Conservation (phyloP, 2,329 filamentous ascomycete species). For the Fusarium chaquense region DNA sequence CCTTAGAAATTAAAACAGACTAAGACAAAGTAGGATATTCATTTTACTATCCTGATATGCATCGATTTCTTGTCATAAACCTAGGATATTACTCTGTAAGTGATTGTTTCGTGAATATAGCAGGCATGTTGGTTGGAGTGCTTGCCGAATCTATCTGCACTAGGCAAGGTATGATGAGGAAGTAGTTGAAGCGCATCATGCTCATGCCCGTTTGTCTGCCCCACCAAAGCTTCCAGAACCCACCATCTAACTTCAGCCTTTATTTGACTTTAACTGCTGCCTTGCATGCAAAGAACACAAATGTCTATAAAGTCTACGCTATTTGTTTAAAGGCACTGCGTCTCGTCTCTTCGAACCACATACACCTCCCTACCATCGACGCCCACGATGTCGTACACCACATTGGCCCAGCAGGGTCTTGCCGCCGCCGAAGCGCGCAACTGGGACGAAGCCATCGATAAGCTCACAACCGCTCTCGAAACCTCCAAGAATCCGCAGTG, state of each 20-base stretch:
- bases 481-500: slow-evolving; percentile 78
- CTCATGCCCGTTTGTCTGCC: slow-evolving; percentile 17
- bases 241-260: slow-evolving; percentile 31
- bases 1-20: not conserved
- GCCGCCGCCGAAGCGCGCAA: slow-evolving; percentile 71
- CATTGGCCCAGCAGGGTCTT: slow-evolving; percentile 71
- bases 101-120: not conserved
- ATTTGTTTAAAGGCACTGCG: not conserved
- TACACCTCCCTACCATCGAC: not conserved
- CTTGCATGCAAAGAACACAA: not conserved
- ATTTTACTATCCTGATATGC: too few relatives aligned
- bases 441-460: slow-evolving; percentile 74
- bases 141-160: not conserved
- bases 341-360: not conserved
- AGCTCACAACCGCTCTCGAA: slow-evolving; percentile 76
- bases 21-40: too few relatives aligned
- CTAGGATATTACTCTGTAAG: not conserved
- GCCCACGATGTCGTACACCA: slow-evolving; percentile 63
- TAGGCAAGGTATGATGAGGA: not conserved
- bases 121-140: too few relatives aligned
- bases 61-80: not conserved
- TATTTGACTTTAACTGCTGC: slow-evolving; percentile 1
- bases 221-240: slow-evolving; percentile 53
- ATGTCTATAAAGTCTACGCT: not conserved
- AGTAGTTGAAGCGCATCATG: not conserved